A percentile compares a stretch with the other conserved stretches of the same genome.
These are phyloP conservation scores for Fusarium sp. DNA, from an alignment of 2,329 filamentous ascomycete species.

Conservation along the genomic window DNA sequence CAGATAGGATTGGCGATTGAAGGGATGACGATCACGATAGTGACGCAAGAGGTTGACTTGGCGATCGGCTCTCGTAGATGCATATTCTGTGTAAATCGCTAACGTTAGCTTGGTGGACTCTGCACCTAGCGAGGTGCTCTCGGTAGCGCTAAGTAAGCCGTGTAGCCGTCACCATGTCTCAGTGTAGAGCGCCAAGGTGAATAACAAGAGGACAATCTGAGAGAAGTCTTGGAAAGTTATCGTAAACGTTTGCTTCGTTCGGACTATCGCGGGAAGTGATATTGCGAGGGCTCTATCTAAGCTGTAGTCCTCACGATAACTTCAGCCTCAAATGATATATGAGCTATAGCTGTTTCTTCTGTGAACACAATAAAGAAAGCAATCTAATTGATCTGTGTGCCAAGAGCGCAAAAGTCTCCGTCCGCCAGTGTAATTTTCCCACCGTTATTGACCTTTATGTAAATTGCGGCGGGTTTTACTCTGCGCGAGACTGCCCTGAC, in stretches of 20 bases:
- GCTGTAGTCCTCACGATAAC: too few species aligned
- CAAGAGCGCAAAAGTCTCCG: too few species aligned
- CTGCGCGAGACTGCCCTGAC: not conserved
- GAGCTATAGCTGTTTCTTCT: too few species aligned
- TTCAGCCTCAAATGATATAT: too few species aligned
- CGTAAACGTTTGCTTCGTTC: not conserved
- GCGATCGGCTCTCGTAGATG: constrained; percentile 5
- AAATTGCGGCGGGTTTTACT: too few species aligned
- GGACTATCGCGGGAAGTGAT: not conserved
- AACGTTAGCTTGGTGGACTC: not conserved
- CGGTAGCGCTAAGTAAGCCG: not conserved
- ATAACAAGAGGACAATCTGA: not conserved
- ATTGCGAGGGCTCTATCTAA: not conserved
- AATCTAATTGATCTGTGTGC: not conserved
- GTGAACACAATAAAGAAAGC: not conserved
- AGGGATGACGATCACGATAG: not conserved
- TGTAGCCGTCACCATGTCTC: not conserved
- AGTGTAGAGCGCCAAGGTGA: not conserved
- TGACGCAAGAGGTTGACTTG: constrained; percentile 9
- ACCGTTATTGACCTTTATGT: not conserved
- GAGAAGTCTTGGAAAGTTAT: not conserved
- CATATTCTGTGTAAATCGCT: constrained; percentile 13
- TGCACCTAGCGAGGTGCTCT: not conserved
- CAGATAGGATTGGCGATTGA: not conserved
- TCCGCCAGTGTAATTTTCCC: fast-evolving